phyloP scores from a whole-genome alignment of 1,139 yeast species.

The Diutina ranongensis region DNA sequence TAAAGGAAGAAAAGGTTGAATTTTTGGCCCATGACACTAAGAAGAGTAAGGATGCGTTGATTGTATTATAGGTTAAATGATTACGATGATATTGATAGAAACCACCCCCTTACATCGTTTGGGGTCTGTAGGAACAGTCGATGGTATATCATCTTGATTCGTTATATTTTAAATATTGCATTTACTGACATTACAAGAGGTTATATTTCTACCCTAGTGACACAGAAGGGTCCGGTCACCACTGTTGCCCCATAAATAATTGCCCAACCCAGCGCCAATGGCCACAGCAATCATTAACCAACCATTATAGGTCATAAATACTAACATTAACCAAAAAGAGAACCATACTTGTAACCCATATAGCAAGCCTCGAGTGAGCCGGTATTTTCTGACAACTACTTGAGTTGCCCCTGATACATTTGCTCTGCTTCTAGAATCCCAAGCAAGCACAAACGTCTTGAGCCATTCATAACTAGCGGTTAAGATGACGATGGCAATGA shows the following conservation, averaged over 20 bases:
- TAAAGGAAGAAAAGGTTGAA: constrained; percentile 59
- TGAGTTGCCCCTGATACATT: background rate
- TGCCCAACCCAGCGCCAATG: constrained; percentile 57
- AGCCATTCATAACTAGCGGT: constrained; percentile 54
- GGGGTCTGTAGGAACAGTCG: too few relatives aligned
- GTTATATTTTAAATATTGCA: too few relatives aligned
- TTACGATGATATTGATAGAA: background rate
- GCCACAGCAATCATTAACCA: constrained; percentile 72
- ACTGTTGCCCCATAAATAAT: constrained; percentile 42
- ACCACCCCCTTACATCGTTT: too few relatives aligned
- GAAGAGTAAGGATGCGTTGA: constrained; percentile 6
- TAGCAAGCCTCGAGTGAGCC: constrained; percentile 21
- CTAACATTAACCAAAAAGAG: constrained; percentile 67
- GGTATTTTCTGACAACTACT: background rate
- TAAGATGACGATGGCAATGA: constrained; percentile 36
- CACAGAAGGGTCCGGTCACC: constrained; percentile 32
- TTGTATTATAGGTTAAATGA: constrained; percentile 6
- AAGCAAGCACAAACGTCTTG: constrained; percentile 15
- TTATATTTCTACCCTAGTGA: constrained; percentile 23
- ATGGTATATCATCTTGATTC: too few relatives aligned
- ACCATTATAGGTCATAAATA: constrained; percentile 78
- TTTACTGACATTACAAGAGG: too few relatives aligned
- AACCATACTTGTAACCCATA: constrained; percentile 71
- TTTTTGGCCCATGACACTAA: constrained; percentile 49
- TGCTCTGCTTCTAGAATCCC: constrained; percentile 7